Base-by-base conservation (phyloP, 169 alveolate genomes). In the Cytauxzoon felis region DNA sequence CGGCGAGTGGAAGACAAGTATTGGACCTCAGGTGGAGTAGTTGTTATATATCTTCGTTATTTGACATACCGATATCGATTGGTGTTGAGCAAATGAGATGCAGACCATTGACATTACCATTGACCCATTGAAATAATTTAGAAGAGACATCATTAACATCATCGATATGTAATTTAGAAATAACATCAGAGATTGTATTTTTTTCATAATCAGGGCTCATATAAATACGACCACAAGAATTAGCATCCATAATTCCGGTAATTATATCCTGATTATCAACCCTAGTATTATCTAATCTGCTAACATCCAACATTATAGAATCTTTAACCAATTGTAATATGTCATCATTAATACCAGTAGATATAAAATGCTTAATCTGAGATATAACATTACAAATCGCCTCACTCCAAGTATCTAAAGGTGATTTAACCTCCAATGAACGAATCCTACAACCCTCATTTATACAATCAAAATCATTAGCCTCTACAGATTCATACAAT, bases 391-490 rank as follows among this genome's bases (percentile, higher is more conserved):
- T 43, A 13, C 16, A 21, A 24, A 76, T 50, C 24, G 86, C 71
- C n/a, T 56, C 51, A 40, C 42, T 27, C 86, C 86, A 76, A 27
- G 57, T 40, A 40, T 43, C 54, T 1, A 53, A 60, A n/a, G 27
- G 78, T 33, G 72, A 76, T 23, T 60, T 64, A 24, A 76, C 33
- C 36, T 64, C 80, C 33, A 76, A 59, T 2, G 80, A 65, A 9
- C 76, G 36, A 16, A 76, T 47, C 11, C 86, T 47, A 41, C 86
- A 76, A 1, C 86, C 86, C 32, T 76, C 86, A 51, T 76, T 76
- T 1, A 66, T 40, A 48, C 86, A 76, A 63, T 76, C 86, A 34
- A 32, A 76, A 62, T 66, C 83, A 49, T 76, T 76, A 5, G 81
- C 72, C 30, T 56, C 61, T 16, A 64, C 80, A 29, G 64, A 3